Evolutionary conservation across 129 eudicot genomes (phyloP).

Genomic region (Erigeron canadensis): DNA sequence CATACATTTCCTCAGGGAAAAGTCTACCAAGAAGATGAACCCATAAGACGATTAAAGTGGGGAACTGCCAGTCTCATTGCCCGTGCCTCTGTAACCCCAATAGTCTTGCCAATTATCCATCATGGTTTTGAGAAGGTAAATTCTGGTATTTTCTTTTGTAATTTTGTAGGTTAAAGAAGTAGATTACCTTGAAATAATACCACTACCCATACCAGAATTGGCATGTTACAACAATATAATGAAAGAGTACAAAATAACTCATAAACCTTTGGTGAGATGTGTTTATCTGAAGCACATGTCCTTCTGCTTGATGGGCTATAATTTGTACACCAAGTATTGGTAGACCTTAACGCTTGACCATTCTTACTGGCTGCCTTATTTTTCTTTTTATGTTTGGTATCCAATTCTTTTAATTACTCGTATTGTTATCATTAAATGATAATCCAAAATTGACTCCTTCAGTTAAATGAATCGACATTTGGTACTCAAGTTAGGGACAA

Average conservation of each 20-base stretch:
- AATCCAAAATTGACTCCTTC: not conserved
- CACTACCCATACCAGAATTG: not conserved
- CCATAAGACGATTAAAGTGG: constrained; percentile 85
- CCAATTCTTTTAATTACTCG: not conserved
- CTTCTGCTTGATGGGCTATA: too few species aligned
- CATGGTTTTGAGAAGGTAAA: constrained; percentile 79
- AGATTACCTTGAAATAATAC: not conserved
- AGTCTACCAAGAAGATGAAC: constrained; percentile 82
- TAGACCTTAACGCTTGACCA: not conserved
- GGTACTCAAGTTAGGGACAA: too few species aligned
- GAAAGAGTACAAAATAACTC: not conserved
- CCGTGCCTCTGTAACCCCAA: constrained; percentile 89
- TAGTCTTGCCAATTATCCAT: constrained; percentile 91
- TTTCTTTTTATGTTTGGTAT: not conserved
- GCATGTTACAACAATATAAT: not conserved
- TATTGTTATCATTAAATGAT: not conserved
- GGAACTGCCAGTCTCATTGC: constrained; percentile 97
- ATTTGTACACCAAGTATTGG: too few species aligned
- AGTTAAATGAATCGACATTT: not conserved
- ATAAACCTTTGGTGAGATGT: not conserved
- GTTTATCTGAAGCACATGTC: too few species aligned
- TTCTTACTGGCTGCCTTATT: not conserved
- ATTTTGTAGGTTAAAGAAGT: not conserved
- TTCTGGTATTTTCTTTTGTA: not conserved
- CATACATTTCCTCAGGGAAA: constrained; percentile 95